Base-by-base conservation (phyloP, 257 asterid genomes). In the Solanum chiquidenum region DNA sequence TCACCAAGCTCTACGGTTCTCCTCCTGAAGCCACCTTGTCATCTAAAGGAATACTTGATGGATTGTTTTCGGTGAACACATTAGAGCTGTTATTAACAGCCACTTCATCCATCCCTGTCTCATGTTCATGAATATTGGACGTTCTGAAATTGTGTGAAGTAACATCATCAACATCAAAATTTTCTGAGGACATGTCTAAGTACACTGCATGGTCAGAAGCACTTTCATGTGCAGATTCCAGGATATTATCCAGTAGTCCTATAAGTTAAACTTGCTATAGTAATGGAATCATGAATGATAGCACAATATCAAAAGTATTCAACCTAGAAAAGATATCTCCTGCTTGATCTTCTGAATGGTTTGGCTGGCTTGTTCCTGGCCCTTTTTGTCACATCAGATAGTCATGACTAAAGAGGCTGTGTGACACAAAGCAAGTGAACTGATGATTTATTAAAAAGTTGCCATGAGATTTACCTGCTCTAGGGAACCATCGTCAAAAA, bases 291-390 rank as follows among this genome's bases (percentile, higher is more conserved):
- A 29, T 29, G 29, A 29, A 25, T 49, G 33, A 90, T 69, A 83
- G 90, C 90, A 77, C 27, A 25, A 60, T 34, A 31, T n/a, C 44
- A 13, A 83, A 34, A 87, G 86, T 88, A 88, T 87, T 42, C 88
- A 90, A 97, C 99, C 99, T 92, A 95, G 92, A 89, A 94, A 94
- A 88, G 95, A 92, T 88, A 95, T 91, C 90, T 95, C 98, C 91
- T 95, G 93, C 94, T 95, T 95, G 89, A 95, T 94, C 89, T 92
- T 94, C 86, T 93, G 93, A 92, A 97, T 97, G 84, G 89, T 87
- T 68, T 87, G 91, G 86, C 98, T 94, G 74, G 98, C 98, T 91
- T 90, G 93, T 89, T 94, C 92, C 90, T 97, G 98, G 88, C 94
- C 88, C 89, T 94, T 92, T 89, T 95, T 95, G 93, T 97, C 98